Percentiles rank a stretch among this genome's conserved stretches.
Conservation (phyloP, 1,284 basidiomycete species). For the Bjerkandera adusta region DNA sequence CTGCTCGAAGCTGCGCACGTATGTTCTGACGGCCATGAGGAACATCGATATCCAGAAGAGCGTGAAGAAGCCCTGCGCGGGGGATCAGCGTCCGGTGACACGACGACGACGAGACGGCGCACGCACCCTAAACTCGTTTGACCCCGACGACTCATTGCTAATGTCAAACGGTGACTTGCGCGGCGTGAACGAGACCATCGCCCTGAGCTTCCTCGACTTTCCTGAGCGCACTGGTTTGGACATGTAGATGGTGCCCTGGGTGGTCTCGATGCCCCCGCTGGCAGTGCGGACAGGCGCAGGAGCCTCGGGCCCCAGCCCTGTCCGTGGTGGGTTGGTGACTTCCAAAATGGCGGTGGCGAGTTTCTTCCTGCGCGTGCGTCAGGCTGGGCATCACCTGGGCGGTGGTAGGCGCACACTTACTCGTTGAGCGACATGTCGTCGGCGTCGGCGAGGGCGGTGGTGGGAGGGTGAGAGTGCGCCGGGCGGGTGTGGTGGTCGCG, state of each 20-base stretch:
- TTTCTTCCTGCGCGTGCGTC: conserved; percentile 7
- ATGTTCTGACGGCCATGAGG: conserved; percentile 76
- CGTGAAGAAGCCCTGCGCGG: conserved; percentile 80
- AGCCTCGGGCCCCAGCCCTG: neutral
- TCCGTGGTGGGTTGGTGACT: conserved; percentile 5
- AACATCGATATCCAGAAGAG: conserved; percentile 91
- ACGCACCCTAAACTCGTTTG: conserved; percentile 84
- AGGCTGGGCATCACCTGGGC: conserved; percentile 1
- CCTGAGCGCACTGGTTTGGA: conserved; percentile 72
- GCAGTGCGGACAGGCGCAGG: conserved; percentile 12
- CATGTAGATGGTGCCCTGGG: conserved; percentile 68
- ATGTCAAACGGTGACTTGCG: conserved; percentile 85
- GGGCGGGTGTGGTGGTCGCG: too few relatives aligned
- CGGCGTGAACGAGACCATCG: conserved; percentile 81
- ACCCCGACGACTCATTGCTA: conserved; percentile 65
- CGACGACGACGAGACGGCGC: neutral
- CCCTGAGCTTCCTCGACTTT: conserved; percentile 64
- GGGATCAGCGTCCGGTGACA: neutral
- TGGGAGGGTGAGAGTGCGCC: conserved; percentile 3
- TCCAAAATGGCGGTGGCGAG: conserved; percentile 13
- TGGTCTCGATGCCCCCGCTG: conserved; percentile 51
- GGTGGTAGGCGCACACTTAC: conserved; percentile 13
- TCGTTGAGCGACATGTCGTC: conserved; percentile 9
- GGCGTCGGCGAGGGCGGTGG: conserved; percentile 7
- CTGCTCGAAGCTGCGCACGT: conserved; percentile 72